Conservation (phyloP, 306 rosid species). For the Rosa persica region DNA sequence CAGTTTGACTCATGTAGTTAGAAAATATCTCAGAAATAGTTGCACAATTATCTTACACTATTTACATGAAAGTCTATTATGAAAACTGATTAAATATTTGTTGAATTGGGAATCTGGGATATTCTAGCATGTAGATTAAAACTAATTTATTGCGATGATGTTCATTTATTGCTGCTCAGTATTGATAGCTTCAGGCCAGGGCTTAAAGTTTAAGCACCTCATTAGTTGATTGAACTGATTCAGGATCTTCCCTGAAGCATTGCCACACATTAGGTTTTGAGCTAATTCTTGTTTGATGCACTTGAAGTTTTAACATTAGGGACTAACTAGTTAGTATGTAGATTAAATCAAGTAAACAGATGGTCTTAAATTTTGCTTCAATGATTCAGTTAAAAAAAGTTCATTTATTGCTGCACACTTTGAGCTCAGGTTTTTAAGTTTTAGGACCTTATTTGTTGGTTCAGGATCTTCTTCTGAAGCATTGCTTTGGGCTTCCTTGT, state of each 20-base stretch:
- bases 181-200: neutral
- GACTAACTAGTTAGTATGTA: neutral
- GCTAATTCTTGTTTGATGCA: neutral
- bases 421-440: neutral
- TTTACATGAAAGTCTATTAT: neutral
- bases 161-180: neutral
- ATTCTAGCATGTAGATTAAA: neutral
- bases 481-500: neutral
- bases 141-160: neutral
- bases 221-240: neutral
- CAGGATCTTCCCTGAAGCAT: constrained; percentile 3
- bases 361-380: neutral
- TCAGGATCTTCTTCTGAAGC: constrained; percentile 1
- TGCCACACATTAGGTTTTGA: neutral
- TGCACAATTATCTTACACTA: neutral
- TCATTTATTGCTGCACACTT: neutral
- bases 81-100: neutral
- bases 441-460: neutral
- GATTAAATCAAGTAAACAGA: neutral
- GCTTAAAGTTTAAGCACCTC: neutral
- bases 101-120: neutral
- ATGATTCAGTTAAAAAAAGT: neutral
- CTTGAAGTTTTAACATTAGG: neutral
- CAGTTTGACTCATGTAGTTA: neutral
- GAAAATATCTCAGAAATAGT: neutral